Base-by-base conservation (phyloP, 2,329 filamentous ascomycete genomes). In the Neonectria punicea region DNA sequence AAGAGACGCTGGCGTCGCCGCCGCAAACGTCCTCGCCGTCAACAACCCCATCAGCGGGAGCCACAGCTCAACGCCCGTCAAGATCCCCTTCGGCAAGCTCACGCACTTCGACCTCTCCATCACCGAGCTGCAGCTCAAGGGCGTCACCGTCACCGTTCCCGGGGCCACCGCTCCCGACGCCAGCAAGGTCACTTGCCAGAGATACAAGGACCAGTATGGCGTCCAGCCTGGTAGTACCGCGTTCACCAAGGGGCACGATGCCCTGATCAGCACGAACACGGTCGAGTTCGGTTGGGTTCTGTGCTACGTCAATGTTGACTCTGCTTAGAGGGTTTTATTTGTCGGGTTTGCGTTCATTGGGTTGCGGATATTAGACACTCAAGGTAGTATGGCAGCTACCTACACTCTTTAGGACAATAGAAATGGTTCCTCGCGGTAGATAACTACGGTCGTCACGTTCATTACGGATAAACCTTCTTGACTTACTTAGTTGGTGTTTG, bases 121-220 rank as follows among this genome's bases (percentile, higher is more conserved):
- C 46, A 66, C 58, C 9, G 50, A 44, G 20, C 44, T 65, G 10
- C n/a, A 60, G 20, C 53, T 69, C 39, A 56, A 63, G 36, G 53
- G 61, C 59, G 32, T 70, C 46, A 44, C 56, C 11, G 50, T 70
- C 7, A 41, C 34, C 13, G 57, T 58, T 34, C 49, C 63, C 13
- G 61, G 44, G 8, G 43, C 34, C 16, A 25, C 41, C 1, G 20
- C 46, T 7, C 64, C 65, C 2, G 41, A 64, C 8, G 55, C 61
- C 55, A 36, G 49, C 13, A 22, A 65, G 1, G 51, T 72, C 25
- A 66, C 61, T 10, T 72, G 70, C 59, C 70, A 70, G 54, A 67
- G 61, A 57, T 72, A 72, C 61, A 66, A 68, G 61, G 70, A 72
- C 43, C 43, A 54, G 22, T 67, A 63, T 16, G 70, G 68, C 3